Percentiles rank a stretch among this genome's conserved stretches.
Evolutionary conservation across 345 rosid species (phyloP).

Genomic region (Trapa bicornis): DNA sequence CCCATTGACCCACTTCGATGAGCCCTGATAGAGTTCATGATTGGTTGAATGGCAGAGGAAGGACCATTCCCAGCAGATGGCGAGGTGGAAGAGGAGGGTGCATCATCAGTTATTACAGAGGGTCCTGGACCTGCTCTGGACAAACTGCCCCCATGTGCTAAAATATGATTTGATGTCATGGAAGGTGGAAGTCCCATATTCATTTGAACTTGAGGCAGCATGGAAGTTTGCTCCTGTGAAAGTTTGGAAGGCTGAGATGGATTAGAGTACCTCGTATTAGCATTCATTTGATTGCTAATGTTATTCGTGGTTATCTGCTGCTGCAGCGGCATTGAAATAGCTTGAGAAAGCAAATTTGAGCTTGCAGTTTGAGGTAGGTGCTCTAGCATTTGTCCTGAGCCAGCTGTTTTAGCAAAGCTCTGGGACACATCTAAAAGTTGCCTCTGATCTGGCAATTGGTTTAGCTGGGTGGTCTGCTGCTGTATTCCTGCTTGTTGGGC

Average conservation of each 20-base stretch:
- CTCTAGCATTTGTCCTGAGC: conserved; percentile 21
- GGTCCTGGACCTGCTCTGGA: conserved; percentile 26
- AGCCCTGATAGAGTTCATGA: conserved; percentile 15
- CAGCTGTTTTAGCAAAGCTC: neutral
- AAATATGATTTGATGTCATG: conserved; percentile 18
- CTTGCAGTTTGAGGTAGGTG: conserved; percentile 25
- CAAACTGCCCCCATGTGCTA: conserved; percentile 21
- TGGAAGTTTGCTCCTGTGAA: conserved; percentile 31
- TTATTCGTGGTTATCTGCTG: conserved; percentile 21
- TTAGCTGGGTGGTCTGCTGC: conserved; percentile 32
- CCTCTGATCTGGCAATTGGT: conserved; percentile 41
- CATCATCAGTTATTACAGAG: conserved; percentile 43
- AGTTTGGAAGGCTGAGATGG: conserved; percentile 24
- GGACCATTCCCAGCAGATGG: conserved; percentile 35
- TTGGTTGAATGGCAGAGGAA: conserved; percentile 26
- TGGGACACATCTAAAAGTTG: conserved; percentile 42
- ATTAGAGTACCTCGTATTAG: conserved; percentile 21
- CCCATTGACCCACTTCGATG: conserved; percentile 21
- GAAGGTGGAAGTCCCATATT: conserved; percentile 20
- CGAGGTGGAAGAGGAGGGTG: conserved; percentile 52
- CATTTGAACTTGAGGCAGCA: conserved; percentile 30
- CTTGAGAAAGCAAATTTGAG: conserved; percentile 25
- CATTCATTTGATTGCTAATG: conserved; percentile 25
- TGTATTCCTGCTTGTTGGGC: conserved; percentile 27
- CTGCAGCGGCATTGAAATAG: conserved; percentile 19